phyloP scores from a whole-genome alignment of 768 basidiomycete genomes.

The Termitomyces bulborhizus region DNA sequence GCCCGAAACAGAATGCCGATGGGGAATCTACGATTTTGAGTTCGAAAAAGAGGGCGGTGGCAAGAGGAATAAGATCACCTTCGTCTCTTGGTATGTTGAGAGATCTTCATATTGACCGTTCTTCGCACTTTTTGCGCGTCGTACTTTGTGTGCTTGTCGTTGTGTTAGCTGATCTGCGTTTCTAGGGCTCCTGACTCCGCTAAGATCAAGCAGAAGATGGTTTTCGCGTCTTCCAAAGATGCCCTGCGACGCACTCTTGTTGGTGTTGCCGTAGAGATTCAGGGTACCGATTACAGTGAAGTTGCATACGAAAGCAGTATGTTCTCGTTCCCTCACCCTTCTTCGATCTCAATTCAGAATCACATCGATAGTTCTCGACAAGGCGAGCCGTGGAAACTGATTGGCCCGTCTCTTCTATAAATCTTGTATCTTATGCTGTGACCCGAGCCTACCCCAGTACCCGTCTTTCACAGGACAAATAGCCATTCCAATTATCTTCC shows the following conservation, averaged over 20 bases:
- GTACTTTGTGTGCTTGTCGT: not conserved
- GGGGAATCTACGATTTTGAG: constrained; percentile 91
- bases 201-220: constrained; percentile 89
- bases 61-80: constrained; percentile 81
- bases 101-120: not conserved
- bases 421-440: constrained; percentile 7
- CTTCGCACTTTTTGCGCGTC: not conserved
- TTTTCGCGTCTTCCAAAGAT: constrained; percentile 84
- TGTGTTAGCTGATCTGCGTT: constrained; percentile 18
- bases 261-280: constrained; percentile 78
- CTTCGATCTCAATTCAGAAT: not conserved
- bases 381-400: constrained; percentile 23
- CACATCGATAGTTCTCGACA: constrained; percentile 24
- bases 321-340: constrained; percentile 18
- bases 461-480: constrained; percentile 1
- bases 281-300: constrained; percentile 76
- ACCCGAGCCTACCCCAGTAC: constrained; percentile 7
- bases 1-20: constrained; percentile 72
- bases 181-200: constrained; percentile 82
- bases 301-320: constrained; percentile 65
- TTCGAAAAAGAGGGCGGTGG: constrained; percentile 69
- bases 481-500: not conserved
- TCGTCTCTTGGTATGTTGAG: constrained; percentile 74
- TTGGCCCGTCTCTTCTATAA: not conserved
- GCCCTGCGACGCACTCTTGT: constrained; percentile 66